Base-by-base conservation (phyloP, 495 filamentous ascomycete genomes). In the Echria macrotheca region DNA sequence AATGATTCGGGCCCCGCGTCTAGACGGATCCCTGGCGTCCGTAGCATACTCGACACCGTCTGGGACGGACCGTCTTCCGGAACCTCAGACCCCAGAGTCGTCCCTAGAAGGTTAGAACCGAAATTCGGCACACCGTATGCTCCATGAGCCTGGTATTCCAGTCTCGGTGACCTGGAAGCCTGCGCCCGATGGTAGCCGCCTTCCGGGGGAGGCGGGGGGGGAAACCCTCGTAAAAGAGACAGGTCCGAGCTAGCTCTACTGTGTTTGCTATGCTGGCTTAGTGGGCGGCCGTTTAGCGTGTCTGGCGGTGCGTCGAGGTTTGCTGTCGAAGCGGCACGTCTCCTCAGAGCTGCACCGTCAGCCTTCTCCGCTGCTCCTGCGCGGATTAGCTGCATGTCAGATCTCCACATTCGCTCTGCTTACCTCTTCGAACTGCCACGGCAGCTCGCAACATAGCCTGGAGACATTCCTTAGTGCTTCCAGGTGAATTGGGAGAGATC, bases 401-500 rank as follows among this genome's bases (percentile, higher is more conserved):
- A 24, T 32, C 18, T 24, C 23, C 43, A 5, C 18, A 23, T 10
- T 9, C n/a, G 10, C 15, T 14, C 37, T 41, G 76, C 86, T 79
- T 65, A 90, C 86, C 83, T 69, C 73, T 76, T 62, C 73, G 73
- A 53, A 67, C 69, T 9, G 76, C 64, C 56, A 91, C 78, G 23
- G 91, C 79, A 4, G 79, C 78, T 42, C 80, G 75, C 41, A 96
- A 65, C 41, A 95, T 86, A 21, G 86, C 70, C 10, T 83, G 84
- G 22, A 97, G 76, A 57, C 87, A 89, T 65, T 83, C 80, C 60
- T 85, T 85, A 48, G 89, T 82, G 40, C 76, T 86, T 55, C 87
- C 85, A 7, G 87, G 81, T 14, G 76, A 77, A 43, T 80, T 77
- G 33, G 76, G 69, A 22, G 88, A 86, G 9, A 84, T 87, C 55